Evolutionary conservation across 2,329 filamentous ascomycete genomes (phyloP), one percentile per base, ranked within the genome.

Genomic region (Cercospora janseana): DNA sequence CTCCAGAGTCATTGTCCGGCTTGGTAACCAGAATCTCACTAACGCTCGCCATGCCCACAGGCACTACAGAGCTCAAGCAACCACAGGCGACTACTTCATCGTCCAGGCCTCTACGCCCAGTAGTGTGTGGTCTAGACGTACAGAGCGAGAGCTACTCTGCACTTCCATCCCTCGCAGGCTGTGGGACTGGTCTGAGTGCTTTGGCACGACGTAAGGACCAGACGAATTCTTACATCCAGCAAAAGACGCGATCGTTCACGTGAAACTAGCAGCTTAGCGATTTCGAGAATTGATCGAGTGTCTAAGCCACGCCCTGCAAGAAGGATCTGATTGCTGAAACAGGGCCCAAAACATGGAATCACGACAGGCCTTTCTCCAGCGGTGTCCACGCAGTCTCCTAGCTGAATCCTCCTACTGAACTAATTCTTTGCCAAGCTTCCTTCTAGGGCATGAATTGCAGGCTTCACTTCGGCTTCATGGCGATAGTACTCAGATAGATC

Each of bases 111-210:
- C 27, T 4, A 21, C 43, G 8, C 28, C 35, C 20, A 23, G 23
- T 20, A 42, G 12, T 8, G 26, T 21, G 13, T 42, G 35, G 37
- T 49, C 23, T 28, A 27, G 26, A 23, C 38, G 32, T 20, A 56
- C 51, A 4, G 51, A 51, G 32, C 37, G 46, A 24, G 56, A 59
- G 34, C 32, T 59, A 3, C 18, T 48, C 5, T 59, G 56, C 41
- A 59, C 54, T 12, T 28, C 35, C n/a, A 43, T 55, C 16, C 54
- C 56, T 3, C 31, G 47, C 6, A 35, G 47, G 9, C 24, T 57
- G 9, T 57, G 46, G 51, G 23, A 18, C 12, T 52, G 44, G 50
- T 31, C 28, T 13, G 44, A 48, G 7, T 37, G 27, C 13, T 16
- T 52, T 15, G 44, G 31, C 6, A 27, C 32, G 29, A 20, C 13